Percentiles rank a stretch among this genome's conserved stretches.
Evolutionary conservation across 2,329 filamentous ascomycete species (phyloP).

Genomic region (Hypomyces perniciosus): DNA sequence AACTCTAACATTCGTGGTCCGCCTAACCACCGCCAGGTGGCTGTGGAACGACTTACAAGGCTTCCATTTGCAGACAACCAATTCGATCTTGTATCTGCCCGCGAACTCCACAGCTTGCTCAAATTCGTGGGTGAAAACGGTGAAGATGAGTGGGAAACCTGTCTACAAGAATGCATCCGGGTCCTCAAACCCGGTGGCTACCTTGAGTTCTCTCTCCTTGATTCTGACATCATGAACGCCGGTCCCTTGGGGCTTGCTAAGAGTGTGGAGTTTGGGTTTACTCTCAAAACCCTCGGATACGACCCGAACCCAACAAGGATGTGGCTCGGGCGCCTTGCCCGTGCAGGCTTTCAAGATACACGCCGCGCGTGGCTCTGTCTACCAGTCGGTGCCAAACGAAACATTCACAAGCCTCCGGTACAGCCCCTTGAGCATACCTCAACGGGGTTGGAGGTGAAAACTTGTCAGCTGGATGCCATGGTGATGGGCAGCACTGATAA

Average conservation of each 20-base stretch:
- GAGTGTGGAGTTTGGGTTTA: constrained; percentile 86
- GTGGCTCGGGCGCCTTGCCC: constrained; percentile 68
- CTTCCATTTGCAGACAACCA: constrained; percentile 80
- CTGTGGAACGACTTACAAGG: constrained; percentile 68
- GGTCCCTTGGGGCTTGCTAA: constrained; percentile 74
- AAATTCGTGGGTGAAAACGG: constrained; percentile 64
- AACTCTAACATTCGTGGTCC: constrained; percentile 77
- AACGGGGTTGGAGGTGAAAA: constrained; percentile 36
- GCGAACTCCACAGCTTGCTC: constrained; percentile 78
- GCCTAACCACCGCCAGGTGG: constrained; percentile 77
- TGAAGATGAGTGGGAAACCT: constrained; percentile 82
- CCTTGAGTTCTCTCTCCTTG: constrained; percentile 83
- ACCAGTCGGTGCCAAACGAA: constrained; percentile 60
- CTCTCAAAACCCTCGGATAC: constrained; percentile 82
- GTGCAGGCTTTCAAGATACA: constrained; percentile 71
- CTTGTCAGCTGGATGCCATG: constrained; percentile 55
- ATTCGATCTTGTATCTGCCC: constrained; percentile 88
- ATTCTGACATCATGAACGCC: constrained; percentile 83
- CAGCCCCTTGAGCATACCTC: constrained; percentile 28
- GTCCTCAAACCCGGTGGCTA: constrained; percentile 90
- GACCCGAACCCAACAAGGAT: constrained; percentile 77
- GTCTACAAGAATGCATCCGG: constrained; percentile 78
- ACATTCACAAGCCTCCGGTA: constrained; percentile 23
- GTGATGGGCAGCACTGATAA: constrained; percentile 62
- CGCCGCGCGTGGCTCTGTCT: constrained; percentile 85